Base-by-base conservation (phyloP, 371 early-diverging fungal genomes). In the Zopfochytrium polystomum region DNA sequence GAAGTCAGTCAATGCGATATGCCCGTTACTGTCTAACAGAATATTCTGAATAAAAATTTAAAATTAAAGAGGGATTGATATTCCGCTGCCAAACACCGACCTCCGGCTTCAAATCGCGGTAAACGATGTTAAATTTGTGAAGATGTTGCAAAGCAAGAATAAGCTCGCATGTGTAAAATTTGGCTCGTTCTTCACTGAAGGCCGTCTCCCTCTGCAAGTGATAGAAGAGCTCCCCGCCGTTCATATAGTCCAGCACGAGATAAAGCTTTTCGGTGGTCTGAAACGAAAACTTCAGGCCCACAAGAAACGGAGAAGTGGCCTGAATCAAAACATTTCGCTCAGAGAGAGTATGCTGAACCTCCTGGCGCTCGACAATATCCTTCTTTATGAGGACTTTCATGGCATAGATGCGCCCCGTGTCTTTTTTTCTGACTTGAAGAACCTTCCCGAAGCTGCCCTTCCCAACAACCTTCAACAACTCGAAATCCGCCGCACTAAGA, bases 221-320 rank as follows among this genome's bases (percentile, higher is more conserved):
- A 52, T 91, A 66, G 46, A 76, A 76, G 15, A 77, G 64, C 52
- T 77, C 77, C 29, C 77, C 77, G 25, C 77, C 77, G 45, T 72
- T 70, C 59, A 93, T 87, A 73, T 91, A 95, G 66, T 94, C 95
- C 81, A 93, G 80, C 33, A 94, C 83, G 62, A 96, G 81, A 74
- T 87, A 93, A 55, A 94, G 76, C 66, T 92, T 87, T 49, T 78
- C 80, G 20, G 81, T 69, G 65, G 89, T 89, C 71, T 91, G 89
- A 71, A 93, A 93, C 72, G 61, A 85, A 79, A 58, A 87, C 82
- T 65, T 91, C 75, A 83, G 87, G 84, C 29, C 85, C 82, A 97
- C 95, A 46, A 98, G 75, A 74, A 97, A 99, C 11, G 96, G 95
- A 31, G 66, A 61, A n/a, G 73, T 57, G 67, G 82, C 64, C 70